Evolutionary conservation across 139 green algal genomes (phyloP).

Genomic region (Auxenochlorella pyrenoidosa): DNA sequence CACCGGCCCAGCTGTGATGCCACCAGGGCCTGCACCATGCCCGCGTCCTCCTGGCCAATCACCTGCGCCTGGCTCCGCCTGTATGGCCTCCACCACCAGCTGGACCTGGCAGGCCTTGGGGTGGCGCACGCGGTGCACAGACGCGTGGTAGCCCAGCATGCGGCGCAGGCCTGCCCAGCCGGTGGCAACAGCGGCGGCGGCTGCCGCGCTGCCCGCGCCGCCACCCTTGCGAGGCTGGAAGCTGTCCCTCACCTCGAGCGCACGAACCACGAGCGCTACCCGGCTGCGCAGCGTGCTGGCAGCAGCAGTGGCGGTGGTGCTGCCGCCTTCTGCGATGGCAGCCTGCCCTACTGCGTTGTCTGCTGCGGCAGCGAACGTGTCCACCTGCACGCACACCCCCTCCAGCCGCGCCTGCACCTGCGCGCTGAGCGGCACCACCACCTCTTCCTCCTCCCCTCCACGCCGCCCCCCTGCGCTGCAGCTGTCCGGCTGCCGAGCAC

Average conservation of each 20-base stretch:
- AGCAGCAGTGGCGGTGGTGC: background rate
- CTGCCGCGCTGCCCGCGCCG: background rate
- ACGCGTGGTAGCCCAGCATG: conserved; percentile 37
- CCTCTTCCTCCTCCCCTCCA: conserved; percentile 2
- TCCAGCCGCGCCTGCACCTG: conserved; percentile 26
- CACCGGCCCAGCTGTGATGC: too few relatives aligned
- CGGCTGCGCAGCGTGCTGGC: background rate
- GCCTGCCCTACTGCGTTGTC: background rate
- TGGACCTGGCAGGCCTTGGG: conserved; percentile 37
- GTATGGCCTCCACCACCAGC: conserved; percentile 64
- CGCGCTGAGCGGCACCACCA: conserved; percentile 22
- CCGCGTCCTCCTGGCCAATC: too few relatives aligned
- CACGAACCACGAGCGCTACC: background rate
- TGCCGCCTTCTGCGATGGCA: background rate
- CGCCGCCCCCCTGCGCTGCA: background rate
- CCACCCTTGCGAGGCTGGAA: conserved; percentile 16
- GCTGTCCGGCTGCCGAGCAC: background rate
- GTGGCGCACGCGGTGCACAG: background rate
- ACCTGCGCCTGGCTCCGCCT: conserved; percentile 44
- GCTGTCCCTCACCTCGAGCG: conserved; percentile 30
- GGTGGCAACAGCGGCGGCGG: background rate
- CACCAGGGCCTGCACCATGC: too few relatives aligned
- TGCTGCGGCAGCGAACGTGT: background rate
- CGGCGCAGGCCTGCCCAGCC: conserved; percentile 19
- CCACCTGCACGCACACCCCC: conserved; percentile 12